These are phyloP conservation scores for Barnettozyma hawaiiensis DNA, from an alignment of 1,139 yeast species.

Conservation along the genomic window DNA sequence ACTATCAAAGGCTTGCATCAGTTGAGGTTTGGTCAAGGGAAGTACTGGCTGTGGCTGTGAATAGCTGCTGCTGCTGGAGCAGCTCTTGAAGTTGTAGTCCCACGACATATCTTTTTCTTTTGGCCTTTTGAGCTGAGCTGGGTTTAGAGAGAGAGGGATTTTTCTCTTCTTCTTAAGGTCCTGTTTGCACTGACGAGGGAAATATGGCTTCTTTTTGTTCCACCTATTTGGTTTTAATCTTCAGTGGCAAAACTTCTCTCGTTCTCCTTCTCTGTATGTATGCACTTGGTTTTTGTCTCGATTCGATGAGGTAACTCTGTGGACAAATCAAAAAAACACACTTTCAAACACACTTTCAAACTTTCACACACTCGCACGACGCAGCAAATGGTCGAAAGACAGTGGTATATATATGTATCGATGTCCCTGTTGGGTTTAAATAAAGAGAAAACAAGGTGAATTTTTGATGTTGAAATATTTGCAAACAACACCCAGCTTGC, in stretches of 20 bases:
- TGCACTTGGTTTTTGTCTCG: neutral
- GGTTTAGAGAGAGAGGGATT: no score
- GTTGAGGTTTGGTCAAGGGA: neutral
- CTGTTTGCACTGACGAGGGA: no score
- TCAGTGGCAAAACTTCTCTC: no score
- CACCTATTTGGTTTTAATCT: no score
- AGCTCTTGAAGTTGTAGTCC: slow-evolving; percentile 6
- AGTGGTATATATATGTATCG: neutral
- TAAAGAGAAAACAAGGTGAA: slow-evolving; percentile 1
- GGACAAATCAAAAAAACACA: no score
- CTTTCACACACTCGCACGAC: no score
- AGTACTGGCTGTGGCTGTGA: neutral
- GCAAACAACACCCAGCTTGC: neutral
- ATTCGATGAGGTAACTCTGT: neutral
- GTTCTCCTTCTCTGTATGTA: neutral
- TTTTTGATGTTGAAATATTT: neutral
- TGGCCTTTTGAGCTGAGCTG: no score
- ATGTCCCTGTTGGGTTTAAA: neutral
- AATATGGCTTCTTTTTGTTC: no score
- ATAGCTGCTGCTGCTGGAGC: neutral
- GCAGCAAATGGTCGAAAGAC: neutral
- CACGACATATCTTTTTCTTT: slow-evolving; percentile 6
- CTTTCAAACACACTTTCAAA: no score
- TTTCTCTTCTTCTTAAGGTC: neutral
- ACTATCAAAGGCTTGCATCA: neutral